Conservation (phyloP, 306 rosid genomes). For the Pyrus bretschneideri region DNA sequence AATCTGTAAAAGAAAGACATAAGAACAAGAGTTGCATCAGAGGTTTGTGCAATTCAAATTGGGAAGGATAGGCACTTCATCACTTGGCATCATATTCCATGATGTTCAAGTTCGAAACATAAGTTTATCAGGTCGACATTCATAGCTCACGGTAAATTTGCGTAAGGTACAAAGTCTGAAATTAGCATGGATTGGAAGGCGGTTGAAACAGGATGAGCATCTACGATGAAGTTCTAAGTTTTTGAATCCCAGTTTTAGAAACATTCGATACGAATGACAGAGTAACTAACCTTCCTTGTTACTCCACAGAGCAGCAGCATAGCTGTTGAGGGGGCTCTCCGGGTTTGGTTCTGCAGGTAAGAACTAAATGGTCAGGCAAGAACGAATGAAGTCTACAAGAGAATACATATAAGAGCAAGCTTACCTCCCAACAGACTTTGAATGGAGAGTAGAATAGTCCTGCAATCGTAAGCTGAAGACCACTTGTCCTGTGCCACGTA, state of each 20-base stretch:
- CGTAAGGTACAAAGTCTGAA: neutral
- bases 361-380: conserved; percentile 28
- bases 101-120: neutral
- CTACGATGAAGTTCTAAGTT: neutral
- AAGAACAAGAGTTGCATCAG: neutral
- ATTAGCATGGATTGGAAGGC: neutral
- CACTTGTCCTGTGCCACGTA: conserved; percentile 69
- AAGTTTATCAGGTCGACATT: neutral
- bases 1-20: conserved; percentile 38
- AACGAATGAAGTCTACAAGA: conserved; percentile 2
- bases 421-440: conserved; percentile 93
- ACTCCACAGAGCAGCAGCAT: conserved; percentile 82
- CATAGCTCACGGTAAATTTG: neutral
- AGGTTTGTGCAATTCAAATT: neutral
- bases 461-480: conserved; percentile 98
- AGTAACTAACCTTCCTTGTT: conserved; percentile 66
- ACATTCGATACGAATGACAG: neutral
- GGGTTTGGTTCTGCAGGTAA: conserved; percentile 74
- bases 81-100: neutral
- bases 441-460: conserved; percentile 90
- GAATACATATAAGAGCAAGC: conserved; percentile 16
- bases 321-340: conserved; percentile 92
- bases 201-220: neutral
- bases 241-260: neutral
- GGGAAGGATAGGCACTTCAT: neutral